Percentiles rank a stretch among this genome's conserved stretches.
These are phyloP conservation scores for Claviceps africana DNA, from an alignment of 2,329 filamentous ascomycete species.

Conservation along the genomic window DNA sequence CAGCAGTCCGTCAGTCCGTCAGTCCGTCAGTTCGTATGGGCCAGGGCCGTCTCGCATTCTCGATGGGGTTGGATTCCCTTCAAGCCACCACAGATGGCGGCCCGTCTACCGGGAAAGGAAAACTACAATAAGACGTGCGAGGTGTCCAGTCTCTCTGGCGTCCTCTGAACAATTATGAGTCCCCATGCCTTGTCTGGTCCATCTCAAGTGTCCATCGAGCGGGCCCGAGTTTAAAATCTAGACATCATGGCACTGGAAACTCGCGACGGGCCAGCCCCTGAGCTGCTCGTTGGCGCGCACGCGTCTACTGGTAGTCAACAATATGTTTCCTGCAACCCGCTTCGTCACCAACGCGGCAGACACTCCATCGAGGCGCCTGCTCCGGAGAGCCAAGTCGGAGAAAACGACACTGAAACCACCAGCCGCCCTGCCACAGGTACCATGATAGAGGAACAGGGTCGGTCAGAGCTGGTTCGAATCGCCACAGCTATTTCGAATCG, in stretches of 20 bases:
- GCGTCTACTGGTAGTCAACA: not conserved
- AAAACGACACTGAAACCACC: constrained; percentile 3
- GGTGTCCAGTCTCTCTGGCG: not conserved
- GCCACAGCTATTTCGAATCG: constrained; percentile 26
- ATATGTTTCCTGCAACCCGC: not conserved
- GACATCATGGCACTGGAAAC: not conserved
- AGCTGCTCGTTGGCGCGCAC: not conserved
- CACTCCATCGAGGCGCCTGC: not conserved
- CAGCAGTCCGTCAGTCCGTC: no score
- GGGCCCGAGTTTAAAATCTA: not conserved
- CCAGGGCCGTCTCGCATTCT: not conserved
- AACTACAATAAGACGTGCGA: not conserved
- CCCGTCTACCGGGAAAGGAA: not conserved
- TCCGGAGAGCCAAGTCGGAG: not conserved
- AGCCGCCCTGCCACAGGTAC: constrained; percentile 5
- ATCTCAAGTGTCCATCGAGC: not conserved
- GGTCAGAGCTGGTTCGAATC: constrained; percentile 24
- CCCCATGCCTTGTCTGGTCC: not conserved
- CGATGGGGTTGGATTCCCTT: not conserved
- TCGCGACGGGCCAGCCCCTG: not conserved
- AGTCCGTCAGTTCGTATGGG: not conserved
- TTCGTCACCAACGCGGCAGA: not conserved
- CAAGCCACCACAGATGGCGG: not conserved
- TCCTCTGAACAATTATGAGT: not conserved
- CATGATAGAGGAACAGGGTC: constrained; percentile 19